Base-by-base conservation (phyloP, 2,329 filamentous ascomycete genomes). In the Colletotrichum tanaceti region DNA sequence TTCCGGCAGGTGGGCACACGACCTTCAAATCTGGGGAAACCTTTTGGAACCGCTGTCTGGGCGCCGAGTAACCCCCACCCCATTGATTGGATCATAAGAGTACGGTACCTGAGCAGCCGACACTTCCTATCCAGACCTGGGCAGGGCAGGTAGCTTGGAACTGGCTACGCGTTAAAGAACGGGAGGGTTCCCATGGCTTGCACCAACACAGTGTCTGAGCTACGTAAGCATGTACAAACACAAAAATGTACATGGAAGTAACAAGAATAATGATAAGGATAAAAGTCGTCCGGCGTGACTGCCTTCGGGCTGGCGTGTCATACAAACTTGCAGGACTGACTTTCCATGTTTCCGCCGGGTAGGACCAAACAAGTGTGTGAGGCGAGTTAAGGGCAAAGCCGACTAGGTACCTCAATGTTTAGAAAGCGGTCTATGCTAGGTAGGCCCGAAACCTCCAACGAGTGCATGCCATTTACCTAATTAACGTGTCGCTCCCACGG, bases 241-340 rank as follows among this genome's bases (percentile, higher is more conserved):
- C 9, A 35, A 35, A 32, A 35, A 35, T 10, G 32, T 35, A 10
- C 32, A 35, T 10, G 10, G 7, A 10, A 35, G 32, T 35, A 35
- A 32, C 28, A 32, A 32, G 1, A 35, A 35, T 10, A 35, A 35
- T 2, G 7, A 35, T 7, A 35, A 35, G 32, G 32, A 10, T 35
- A 38, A 57, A 54, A 61, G 38, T 66, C 50, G 63, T 66, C 62
- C 24, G 55, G 61, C 55, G 14, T 35, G 35, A 18, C 10, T 24
- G 11, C 1, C 24, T 35, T 35, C 43, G 50, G 32, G 20, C 39
- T 22, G 47, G 66, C 52, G 43, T 65, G 63, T 24, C 41, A 10
- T 46, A 24, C 71, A 73, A 70, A 0, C 76, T 76, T 5, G 77
- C 18, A 46, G 18, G 32, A 43, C 38, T 24, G 13, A 39, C 32